Conservation (phyloP, 164 flowering plant species). For the Tetrastigma voinierianum region DNA sequence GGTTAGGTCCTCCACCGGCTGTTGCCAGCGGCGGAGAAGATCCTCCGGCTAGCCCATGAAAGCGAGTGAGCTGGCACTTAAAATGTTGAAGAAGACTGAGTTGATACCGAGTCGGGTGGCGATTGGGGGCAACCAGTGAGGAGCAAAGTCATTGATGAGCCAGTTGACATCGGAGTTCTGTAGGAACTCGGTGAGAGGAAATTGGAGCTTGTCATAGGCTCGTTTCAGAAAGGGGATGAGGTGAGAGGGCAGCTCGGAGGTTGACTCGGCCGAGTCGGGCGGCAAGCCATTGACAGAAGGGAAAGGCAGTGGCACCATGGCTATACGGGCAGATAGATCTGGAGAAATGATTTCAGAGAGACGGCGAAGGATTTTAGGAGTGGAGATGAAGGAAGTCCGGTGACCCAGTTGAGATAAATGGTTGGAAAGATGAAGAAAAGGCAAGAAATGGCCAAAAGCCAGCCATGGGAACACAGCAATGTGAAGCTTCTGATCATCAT, state of each 20-base stretch:
- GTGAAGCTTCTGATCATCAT: slow-evolving; percentile 25
- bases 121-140: slow-evolving; percentile 50
- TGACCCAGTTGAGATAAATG: slow-evolving; percentile 44
- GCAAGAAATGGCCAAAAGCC: slow-evolving; percentile 60
- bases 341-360: slow-evolving; percentile 36
- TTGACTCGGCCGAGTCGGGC: slow-evolving; percentile 37
- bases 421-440: slow-evolving; percentile 45
- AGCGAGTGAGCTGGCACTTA: slow-evolving; percentile 33
- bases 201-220: slow-evolving; percentile 39
- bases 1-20: slow-evolving; percentile 22
- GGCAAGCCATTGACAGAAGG: slow-evolving; percentile 26
- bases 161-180: slow-evolving; percentile 32
- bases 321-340: slow-evolving; percentile 15
- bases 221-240: slow-evolving; percentile 31
- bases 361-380: slow-evolving; percentile 48
- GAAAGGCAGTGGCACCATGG: slow-evolving; percentile 29
- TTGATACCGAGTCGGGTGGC: slow-evolving; percentile 34
- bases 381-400: slow-evolving; percentile 45
- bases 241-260: slow-evolving; percentile 40
- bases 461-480: slow-evolving; percentile 64
- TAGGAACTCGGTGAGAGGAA: slow-evolving; percentile 26
- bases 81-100: slow-evolving; percentile 34
- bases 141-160: slow-evolving; percentile 56
- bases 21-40: slow-evolving; percentile 4
- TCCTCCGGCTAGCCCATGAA: slow-evolving; percentile 40